phyloP scores from a whole-genome alignment of 2,329 filamentous ascomycete species.

The Bipolaris cookei region DNA sequence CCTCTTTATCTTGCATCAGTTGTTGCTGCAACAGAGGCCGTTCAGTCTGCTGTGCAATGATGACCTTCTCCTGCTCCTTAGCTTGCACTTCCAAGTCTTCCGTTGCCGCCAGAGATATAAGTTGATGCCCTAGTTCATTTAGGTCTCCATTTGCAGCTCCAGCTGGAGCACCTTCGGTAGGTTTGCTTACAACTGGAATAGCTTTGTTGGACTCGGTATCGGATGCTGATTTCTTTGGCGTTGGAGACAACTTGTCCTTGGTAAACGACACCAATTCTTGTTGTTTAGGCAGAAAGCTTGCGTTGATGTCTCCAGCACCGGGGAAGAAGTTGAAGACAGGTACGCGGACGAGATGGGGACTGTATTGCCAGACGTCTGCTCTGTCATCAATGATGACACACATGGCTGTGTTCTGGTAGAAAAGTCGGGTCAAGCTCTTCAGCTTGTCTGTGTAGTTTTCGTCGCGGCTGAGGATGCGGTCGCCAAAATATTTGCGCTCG shows the following conservation, averaged over 20 bases:
- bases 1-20: constrained; percentile 85
- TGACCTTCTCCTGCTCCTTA: constrained; percentile 82
- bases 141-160: constrained; percentile 53
- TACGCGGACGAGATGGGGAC: constrained; percentile 91
- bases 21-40: constrained; percentile 91
- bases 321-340: constrained; percentile 97
- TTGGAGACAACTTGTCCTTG: constrained; percentile 28
- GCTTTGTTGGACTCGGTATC: constrained; percentile 26
- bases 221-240: constrained; percentile 18
- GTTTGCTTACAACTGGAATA: constrained; percentile 31
- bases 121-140: constrained; percentile 72
- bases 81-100: constrained; percentile 78
- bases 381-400: constrained; percentile 98
- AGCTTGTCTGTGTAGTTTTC: constrained; percentile 92
- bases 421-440: constrained; percentile 88
- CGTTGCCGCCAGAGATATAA: constrained; percentile 76
- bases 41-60: constrained; percentile 88
- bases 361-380: constrained; percentile 95
- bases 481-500: constrained; percentile 85
- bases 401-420: constrained; percentile 98
- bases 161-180: constrained; percentile 24
- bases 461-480: constrained; percentile 93
- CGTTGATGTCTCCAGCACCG: constrained; percentile 98
- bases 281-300: constrained; percentile 89
- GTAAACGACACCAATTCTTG: constrained; percentile 43